phyloP scores from a whole-genome alignment of 164 flowering plant species.

The Vitis rotundifolia region DNA sequence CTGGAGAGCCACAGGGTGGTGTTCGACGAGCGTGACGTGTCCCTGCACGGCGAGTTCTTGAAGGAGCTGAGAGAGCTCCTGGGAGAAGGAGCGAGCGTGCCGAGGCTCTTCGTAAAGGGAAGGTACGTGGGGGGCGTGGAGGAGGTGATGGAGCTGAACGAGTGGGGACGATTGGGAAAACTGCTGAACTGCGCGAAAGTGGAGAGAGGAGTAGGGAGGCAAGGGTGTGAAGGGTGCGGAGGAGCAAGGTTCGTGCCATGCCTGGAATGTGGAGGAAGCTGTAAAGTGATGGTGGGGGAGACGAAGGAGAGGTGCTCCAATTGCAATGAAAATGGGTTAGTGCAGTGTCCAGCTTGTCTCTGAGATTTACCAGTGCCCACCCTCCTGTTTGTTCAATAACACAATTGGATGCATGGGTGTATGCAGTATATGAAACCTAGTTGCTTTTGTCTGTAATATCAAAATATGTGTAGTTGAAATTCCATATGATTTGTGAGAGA shows the following conservation, averaged over 20 bases:
- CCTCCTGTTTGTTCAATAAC: too few relatives aligned
- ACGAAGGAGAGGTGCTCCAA: conserved; percentile 57
- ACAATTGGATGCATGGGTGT: too few relatives aligned
- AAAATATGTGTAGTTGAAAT: too few relatives aligned
- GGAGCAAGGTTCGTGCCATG: conserved; percentile 90
- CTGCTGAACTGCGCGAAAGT: conserved; percentile 49
- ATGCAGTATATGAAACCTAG: too few relatives aligned
- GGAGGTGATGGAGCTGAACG: conserved; percentile 71
- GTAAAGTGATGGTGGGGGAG: conserved; percentile 59
- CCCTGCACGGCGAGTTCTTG: conserved; percentile 66
- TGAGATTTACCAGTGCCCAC: background rate
- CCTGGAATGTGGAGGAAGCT: conserved; percentile 87
- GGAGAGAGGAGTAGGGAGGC: conserved; percentile 59
- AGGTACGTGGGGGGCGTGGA: conserved; percentile 88
- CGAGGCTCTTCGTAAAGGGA: conserved; percentile 87
- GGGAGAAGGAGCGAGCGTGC: conserved; percentile 54
- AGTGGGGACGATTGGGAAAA: conserved; percentile 60
- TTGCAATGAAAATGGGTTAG: conserved; percentile 93
- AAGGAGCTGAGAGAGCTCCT: conserved; percentile 59
- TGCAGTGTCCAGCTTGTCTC: conserved; percentile 69
- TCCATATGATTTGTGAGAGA: too few relatives aligned
- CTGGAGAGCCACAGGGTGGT: conserved; percentile 63
- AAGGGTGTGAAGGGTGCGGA: conserved; percentile 83
- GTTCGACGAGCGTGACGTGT: conserved; percentile 85
- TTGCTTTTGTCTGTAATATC: too few relatives aligned